Evolutionary conservation across 768 basidiomycete genomes (phyloP).

Genomic region (Exidia glandulosa): DNA sequence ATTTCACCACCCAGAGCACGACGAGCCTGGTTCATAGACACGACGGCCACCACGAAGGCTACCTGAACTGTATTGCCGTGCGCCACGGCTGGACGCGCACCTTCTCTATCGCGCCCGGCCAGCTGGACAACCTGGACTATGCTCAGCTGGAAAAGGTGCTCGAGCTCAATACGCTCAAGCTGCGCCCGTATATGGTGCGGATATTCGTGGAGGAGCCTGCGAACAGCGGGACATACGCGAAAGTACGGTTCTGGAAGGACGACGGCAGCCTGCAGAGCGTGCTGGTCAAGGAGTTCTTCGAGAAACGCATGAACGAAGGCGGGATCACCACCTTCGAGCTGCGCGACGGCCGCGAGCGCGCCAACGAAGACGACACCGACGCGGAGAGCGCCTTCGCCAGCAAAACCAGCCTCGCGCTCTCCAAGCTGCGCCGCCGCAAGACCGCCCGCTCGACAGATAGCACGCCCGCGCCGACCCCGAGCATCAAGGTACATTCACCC

Average conservation of each 20-base stretch:
- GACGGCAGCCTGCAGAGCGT: constrained; percentile 6
- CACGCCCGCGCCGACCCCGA: background rate
- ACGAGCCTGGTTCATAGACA: background rate
- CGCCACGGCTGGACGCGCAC: constrained; percentile 6
- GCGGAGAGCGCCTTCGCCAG: background rate
- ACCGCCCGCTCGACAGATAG: background rate
- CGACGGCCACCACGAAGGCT: constrained; percentile 4
- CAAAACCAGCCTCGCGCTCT: background rate
- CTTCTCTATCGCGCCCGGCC: constrained; percentile 4
- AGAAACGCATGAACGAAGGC: background rate
- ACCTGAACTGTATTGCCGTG: constrained; percentile 2
- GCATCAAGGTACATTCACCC: background rate
- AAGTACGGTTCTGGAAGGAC: constrained; percentile 5
- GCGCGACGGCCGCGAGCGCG: constrained; percentile 3
- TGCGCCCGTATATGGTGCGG: constrained; percentile 3
- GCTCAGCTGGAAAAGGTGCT: background rate
- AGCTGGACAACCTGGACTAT: constrained; percentile 3
- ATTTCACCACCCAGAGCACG: background rate
- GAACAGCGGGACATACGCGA: constrained; percentile 1
- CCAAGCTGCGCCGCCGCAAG: background rate
- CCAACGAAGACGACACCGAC: background rate
- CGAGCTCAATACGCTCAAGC: constrained; percentile 4
- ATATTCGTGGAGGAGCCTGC: constrained; percentile 4
- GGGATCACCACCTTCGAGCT: constrained; percentile 3
- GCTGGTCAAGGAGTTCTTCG: constrained; percentile 4